Base-by-base conservation (phyloP, 352 stramenopile genomes). In the Plasmopara viticola region DNA sequence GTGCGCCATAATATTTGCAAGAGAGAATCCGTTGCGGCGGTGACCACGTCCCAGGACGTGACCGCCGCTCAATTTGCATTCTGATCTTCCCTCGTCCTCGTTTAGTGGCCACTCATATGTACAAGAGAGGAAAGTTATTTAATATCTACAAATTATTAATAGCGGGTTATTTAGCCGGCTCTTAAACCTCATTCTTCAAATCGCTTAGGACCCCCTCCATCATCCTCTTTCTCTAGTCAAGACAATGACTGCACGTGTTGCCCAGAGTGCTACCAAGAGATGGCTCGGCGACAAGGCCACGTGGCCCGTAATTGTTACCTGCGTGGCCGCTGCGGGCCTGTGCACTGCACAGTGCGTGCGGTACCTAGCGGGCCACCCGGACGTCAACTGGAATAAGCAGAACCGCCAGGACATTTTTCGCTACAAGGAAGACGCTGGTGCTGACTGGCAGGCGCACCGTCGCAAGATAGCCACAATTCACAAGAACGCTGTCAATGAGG, bases 401-500 rank as follows among this genome's bases (percentile, higher is more conserved):
- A 84, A 85, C 62, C 80, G 80, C 39, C 61, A 58, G 52, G 82
- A 88, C 61, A 68, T 79, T 4, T 83, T 89, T 68, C 71, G 72
- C 35, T 84, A 89, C 70, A 80, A 86, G 63, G 60, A 66, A 20
- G 68, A 74, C 30, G 60, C 67, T 45, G 80, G 80, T 6, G 73
- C 62, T 18, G 70, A 88, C 57, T 90, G 78, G 78, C 66, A 86
- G 60, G 76, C 78, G 67, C 80, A 90, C 71, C 80, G 80, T 54
- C 78, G 78, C 54, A 71, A 67, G 63, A 68, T 90, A 52, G 80
- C 80, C 45, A 82, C 64, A 18, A 62, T 77, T 47, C 64, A 78
- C 70, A 84, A 87, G 64, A 90, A 90, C 68, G 67, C 60, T 53
- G 64, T 90, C 53, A 90, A 90, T 71, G 78, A 90, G 62, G 50